These are phyloP conservation scores for Coleophoma cylindrospora DNA, from an alignment of 2,329 filamentous ascomycete species.

Conservation along the genomic window DNA sequence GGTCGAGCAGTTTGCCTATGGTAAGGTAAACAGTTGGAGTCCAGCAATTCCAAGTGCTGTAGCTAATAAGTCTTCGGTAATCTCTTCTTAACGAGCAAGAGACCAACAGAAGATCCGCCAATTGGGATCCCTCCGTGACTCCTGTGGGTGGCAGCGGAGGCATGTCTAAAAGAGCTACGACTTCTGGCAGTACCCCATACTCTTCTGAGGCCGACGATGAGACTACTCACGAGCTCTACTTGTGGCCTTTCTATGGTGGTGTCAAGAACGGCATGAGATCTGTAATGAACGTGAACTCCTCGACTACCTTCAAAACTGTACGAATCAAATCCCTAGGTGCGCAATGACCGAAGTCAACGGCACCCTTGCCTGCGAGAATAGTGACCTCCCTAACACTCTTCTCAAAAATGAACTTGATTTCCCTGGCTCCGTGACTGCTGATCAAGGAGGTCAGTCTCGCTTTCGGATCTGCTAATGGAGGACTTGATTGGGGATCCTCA, in stretches of 20 bases:
- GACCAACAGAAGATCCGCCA: conserved; percentile 5
- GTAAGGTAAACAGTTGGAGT: conserved; percentile 1
- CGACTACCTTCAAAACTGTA: too few species aligned
- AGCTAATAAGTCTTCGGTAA: conserved; percentile 1
- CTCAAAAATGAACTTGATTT: conserved; percentile 26
- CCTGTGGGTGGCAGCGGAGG: not conserved
- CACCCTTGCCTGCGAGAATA: conserved; percentile 43
- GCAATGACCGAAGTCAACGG: conserved; percentile 65
- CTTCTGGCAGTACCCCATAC: conserved; percentile 23
- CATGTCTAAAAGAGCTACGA: too few species aligned
- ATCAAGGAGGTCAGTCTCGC: conserved; percentile 14
- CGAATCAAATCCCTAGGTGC: conserved; percentile 41
- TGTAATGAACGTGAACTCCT: conserved; percentile 68
- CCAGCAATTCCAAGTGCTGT: not conserved
- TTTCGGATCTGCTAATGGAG: conserved; percentile 21
- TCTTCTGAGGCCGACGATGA: conserved; percentile 51
- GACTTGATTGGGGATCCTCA: conserved; percentile 11
- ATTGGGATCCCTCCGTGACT: not conserved
- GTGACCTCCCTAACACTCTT: conserved; percentile 14
- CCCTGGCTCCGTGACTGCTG: conserved; percentile 17
- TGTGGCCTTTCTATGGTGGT: conserved; percentile 33
- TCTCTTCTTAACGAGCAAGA: conserved; percentile 16
- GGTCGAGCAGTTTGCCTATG: not conserved
- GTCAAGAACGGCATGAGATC: conserved; percentile 69
- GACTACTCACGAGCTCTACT: conserved; percentile 51